Evolutionary conservation across 164 flowering plant species (phyloP), one percentile per base, ranked within the genome.

Genomic region (Annona cherimola): DNA sequence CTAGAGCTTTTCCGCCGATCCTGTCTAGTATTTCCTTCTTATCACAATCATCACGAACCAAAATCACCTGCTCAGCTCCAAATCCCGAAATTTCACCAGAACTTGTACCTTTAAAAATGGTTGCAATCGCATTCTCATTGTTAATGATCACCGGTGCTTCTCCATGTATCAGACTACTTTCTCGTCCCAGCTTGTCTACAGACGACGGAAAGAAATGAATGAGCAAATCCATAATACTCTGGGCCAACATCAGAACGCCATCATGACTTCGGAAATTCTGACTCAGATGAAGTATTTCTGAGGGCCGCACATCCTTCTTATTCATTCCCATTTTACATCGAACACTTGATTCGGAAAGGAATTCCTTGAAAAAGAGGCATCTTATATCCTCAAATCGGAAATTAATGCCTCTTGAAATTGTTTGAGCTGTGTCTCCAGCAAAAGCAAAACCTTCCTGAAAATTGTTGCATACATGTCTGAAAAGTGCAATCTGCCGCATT

Each of bases 1-100:
- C 84, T 41, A 92, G 93, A 59, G 97, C 94, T 63, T 92, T 85
- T 73, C 86, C 83, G 9, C 94, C 95, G 45, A 90, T 83, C 46
- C 60, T 69, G 4, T 60, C 73, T 0, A 71, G 64, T 46, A 90
- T 79, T 72, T 85, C 86, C 43, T 79, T 78, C 70, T 76, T 81
- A 0, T 79, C 81, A 66, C 26, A 11, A 20, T 89, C 92, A 88
- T 92, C 92, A 19, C 97, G 82, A 2, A 92, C 97, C 70, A 92
- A 77, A 40, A 92, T 92, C 0, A 90, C 97, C 72, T 92, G 97
- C 71, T 92, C 91, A 5, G 95, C 93, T 68, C 97, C 97, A 78
- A 89, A 89, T 2, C 91, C 93, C n/a, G n/a, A n/a, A 61, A 79
- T 78, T 6, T 81, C 68, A 44, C 63, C 77, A 8, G 73, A 70